Evolutionary conservation across 768 basidiomycete species (phyloP), one percentile per base, ranked within the genome.

Genomic region (Trametes cinnabarina): DNA sequence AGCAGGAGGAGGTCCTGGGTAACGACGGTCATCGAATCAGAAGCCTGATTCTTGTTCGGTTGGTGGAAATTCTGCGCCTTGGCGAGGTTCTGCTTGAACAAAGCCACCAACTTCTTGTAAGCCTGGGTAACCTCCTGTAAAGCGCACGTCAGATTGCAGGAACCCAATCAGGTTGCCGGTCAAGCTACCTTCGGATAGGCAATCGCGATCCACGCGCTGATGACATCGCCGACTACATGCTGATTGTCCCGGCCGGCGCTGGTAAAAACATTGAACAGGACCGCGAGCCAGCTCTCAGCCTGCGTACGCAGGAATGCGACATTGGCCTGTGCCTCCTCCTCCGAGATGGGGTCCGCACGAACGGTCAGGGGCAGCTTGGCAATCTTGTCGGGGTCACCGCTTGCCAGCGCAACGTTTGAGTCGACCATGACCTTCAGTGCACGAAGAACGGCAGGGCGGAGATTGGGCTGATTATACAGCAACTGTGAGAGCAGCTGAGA

Each of bases 241-340:
- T 90, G 78, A 47, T 69, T 74, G 61, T 97, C 94, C 48, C 84
- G 79, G n/a, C 81, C 83, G 30, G 90, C 84, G 58, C 82, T 92
- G 56, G 89, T 83, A 73, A 96, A 98, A n/a, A 99, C 88, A 69
- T 99, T 99, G 78, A 98, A 94, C 43, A 97, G 78, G 4, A 98
- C 94, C 0, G 93, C 87, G 32, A 98, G 82, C 89, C 97, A 95
- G 67, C 93, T 97, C 69, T 94, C 90, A 0, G 82, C 87, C 68
- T 98, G 89, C 0, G 78, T 79, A 40, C 81, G 83, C 53, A 98
- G 77, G 72, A 90, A 89, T 1, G 70, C 76, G 25, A 98, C 62
- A 64, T 94, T 94, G 43, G 75, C 76, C 30, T 73, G 65, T 2
- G 90, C 93, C 66, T 85, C 81, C 39, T 79, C 77, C 15, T 76